Conservation (phyloP, 2,329 filamentous ascomycete species). For the Lithohypha guttulata region DNA sequence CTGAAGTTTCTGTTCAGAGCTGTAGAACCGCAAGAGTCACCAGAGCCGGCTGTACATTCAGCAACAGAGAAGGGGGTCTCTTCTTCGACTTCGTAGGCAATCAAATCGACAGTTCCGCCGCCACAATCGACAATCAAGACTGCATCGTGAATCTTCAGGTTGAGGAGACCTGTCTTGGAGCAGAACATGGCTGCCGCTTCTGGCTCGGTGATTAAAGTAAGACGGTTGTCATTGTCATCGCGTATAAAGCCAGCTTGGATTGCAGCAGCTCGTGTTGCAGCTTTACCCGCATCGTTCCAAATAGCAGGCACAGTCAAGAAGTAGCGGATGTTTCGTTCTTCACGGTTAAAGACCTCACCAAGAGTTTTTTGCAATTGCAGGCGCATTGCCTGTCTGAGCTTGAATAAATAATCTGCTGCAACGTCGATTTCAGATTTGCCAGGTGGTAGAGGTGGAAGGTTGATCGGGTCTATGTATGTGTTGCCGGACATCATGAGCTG, state of each 20-base stretch:
- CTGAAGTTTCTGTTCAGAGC: conserved; percentile 96
- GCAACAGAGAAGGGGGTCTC: conserved; percentile 94
- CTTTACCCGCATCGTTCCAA: conserved; percentile 98
- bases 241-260: conserved; percentile 94
- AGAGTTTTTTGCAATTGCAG: conserved; percentile 91
- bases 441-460: conserved; percentile 89
- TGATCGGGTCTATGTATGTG: conserved; percentile 98
- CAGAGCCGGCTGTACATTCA: conserved; percentile 92
- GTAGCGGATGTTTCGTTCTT: conserved; percentile 95
- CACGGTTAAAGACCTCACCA: conserved; percentile 93
- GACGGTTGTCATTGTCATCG: conserved; percentile 92
- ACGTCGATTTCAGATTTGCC: conserved; percentile 99
- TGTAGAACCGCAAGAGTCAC: conserved; percentile 96
- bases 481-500: conserved; percentile 98
- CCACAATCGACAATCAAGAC: conserved; percentile 96
- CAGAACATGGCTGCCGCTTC: conserved; percentile 97
- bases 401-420: conserved; percentile 97
- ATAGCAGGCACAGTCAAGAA: conserved; percentile 98
- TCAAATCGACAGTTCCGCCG: conserved; percentile 96
- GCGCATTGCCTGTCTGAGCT: conserved; percentile 92
- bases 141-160: conserved; percentile 97
- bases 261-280: conserved; percentile 85
- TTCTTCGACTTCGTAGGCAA: conserved; percentile 96
- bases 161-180: conserved; percentile 88
- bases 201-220: conserved; percentile 90